Evolutionary conservation across 148 eudicot genomes (phyloP).

Genomic region (Cornus florida): DNA sequence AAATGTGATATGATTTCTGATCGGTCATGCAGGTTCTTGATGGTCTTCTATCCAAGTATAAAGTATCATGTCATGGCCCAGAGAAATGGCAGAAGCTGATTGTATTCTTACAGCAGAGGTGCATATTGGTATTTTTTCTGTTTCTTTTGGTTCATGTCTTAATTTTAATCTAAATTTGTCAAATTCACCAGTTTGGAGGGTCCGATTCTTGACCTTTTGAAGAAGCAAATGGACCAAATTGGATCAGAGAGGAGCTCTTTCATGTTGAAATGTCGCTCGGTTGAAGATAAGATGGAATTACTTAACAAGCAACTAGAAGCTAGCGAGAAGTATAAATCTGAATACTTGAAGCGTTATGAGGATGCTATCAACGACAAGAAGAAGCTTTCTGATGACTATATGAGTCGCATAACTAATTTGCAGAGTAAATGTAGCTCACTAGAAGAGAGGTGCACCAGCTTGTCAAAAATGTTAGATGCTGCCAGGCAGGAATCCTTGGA

Average conservation of each 20-base stretch:
- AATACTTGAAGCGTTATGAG: constrained; percentile 86
- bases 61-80: constrained; percentile 81
- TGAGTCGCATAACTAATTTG: constrained; percentile 67
- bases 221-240: constrained; percentile 82
- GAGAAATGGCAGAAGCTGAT: constrained; percentile 84
- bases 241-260: constrained; percentile 83
- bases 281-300: constrained; percentile 78
- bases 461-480: constrained; percentile 61
- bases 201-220: constrained; percentile 73
- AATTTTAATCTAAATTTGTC: constrained; percentile 8
- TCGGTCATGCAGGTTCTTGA: constrained; percentile 65
- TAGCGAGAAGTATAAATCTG: constrained; percentile 83
- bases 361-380: constrained; percentile 84
- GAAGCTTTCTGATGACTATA: constrained; percentile 83
- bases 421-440: constrained; percentile 81
- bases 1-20: neutral
- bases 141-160: constrained; percentile 1
- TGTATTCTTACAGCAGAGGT: constrained; percentile 82
- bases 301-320: constrained; percentile 87
- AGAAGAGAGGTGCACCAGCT: constrained; percentile 80
- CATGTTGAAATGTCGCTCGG: constrained; percentile 70
- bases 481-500: constrained; percentile 67
- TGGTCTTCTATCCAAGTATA: constrained; percentile 65
- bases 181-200: constrained; percentile 81
- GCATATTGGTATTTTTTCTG: constrained; percentile 14